These are phyloP conservation scores for Dioscorea dumetorum DNA, from an alignment of 106 monocot genomes.

Conservation along the genomic window DNA sequence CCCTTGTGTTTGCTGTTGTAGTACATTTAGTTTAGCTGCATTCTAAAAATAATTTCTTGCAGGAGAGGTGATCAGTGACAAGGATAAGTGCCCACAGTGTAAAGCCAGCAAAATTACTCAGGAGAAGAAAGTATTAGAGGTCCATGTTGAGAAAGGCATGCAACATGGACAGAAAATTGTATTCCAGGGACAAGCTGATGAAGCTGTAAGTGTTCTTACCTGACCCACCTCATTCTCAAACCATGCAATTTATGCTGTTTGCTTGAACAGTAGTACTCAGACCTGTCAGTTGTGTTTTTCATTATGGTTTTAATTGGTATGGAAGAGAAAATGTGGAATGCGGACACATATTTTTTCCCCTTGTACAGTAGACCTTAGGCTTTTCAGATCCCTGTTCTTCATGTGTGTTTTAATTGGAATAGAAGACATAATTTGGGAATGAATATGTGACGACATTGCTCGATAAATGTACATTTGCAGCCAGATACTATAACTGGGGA, in stretches of 20 bases:
- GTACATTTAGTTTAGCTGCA: neutral
- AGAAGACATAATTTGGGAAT: too few relatives aligned
- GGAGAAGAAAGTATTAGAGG: constrained; percentile 80
- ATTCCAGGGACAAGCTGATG: constrained; percentile 80
- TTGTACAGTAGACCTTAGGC: too few relatives aligned
- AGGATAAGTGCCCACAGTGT: constrained; percentile 73
- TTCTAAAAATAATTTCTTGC: neutral
- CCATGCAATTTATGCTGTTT: too few relatives aligned
- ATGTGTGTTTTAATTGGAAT: too few relatives aligned
- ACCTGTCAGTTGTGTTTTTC: too few relatives aligned
- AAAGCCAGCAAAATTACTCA: constrained; percentile 66
- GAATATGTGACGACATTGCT: too few relatives aligned
- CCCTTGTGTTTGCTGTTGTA: neutral
- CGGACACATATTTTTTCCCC: too few relatives aligned
- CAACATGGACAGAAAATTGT: constrained; percentile 80
- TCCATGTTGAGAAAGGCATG: constrained; percentile 92
- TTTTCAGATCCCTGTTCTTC: too few relatives aligned
- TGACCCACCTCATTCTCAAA: neutral
- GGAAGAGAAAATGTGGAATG: too few relatives aligned
- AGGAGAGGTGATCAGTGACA: constrained; percentile 76
- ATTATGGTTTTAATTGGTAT: too few relatives aligned
- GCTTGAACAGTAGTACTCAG: too few relatives aligned
- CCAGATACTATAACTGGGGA: constrained; percentile 57
- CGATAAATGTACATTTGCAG: constrained; percentile 16
- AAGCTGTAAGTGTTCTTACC: constrained; percentile 53